Evolutionary conservation across 208 protist genomes (phyloP), one percentile per base, ranked within the genome.

Genomic region (Spongospora subterranea): DNA sequence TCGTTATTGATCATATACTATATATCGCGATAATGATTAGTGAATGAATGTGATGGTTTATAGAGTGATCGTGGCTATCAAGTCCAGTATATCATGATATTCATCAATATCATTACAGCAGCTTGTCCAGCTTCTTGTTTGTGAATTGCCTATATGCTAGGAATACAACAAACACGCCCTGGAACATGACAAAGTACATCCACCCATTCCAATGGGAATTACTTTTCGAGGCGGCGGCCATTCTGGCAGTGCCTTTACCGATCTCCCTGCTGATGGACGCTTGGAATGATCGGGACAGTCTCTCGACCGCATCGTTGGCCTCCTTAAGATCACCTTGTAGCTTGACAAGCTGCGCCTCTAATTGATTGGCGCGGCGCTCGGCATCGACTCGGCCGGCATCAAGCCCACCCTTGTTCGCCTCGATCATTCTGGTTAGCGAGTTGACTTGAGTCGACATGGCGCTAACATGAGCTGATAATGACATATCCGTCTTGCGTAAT

Each of bases 101-200:
- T n/a, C n/a, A n/a, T n/a, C n/a, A n/a, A 60, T 24, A 82, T 6
- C n/a, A 6, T 82, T 43, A 82, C 71, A 82, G 71, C 17, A 82
- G 71, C 40, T 82, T 82, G 71, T 82, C 71, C 17, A 82, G 71
- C 71, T 82, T 82, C 71, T 35, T 82, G 71, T 35, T 82, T 13
- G n/a, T 82, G 17, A 82, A 39, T 6, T 82, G 71, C 35, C 71
- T 35, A n/a, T 82, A 82, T 43, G 35, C n/a, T 6, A 82, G 71
- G 71, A 82, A 6, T 6, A 35, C 40, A n/a, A 82, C 71, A n/a
- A 82, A 82, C 71, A 82, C 35, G 71, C 6, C 71, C 71, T 82
- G 71, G 71, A 35, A 82, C 35, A 82, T 82, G 71, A 82, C n/a
- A 6, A 82, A 43, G 71, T 40, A 40, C 35, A 35, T n/a, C 71